Evolutionary conservation across 805 yeast genomes (phyloP).

Genomic region (Maudiozyma pseudohumilis): DNA sequence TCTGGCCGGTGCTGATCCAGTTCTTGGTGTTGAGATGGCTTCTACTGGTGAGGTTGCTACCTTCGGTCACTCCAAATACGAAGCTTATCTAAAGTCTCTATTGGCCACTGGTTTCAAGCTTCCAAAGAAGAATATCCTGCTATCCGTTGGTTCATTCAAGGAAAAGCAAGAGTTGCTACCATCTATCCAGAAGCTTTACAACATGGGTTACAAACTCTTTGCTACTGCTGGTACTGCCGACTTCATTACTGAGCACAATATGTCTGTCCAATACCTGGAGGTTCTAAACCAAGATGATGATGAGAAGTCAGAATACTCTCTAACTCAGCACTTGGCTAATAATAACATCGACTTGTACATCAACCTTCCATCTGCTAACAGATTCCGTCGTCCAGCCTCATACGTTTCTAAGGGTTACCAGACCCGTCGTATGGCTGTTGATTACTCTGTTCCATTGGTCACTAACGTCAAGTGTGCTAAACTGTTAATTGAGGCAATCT

Average conservation of each 20-base stretch:
- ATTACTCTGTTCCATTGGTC: slow-evolving; percentile 92
- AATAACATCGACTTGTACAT: slow-evolving; percentile 93
- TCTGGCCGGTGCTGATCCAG: slow-evolving; percentile 95
- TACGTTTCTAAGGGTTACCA: slow-evolving; percentile 95
- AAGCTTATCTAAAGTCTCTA: slow-evolving; percentile 91
- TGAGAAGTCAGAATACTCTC: slow-evolving; percentile 86
- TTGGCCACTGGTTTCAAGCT: slow-evolving; percentile 90
- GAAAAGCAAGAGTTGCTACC: slow-evolving; percentile 93
- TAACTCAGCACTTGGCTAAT: slow-evolving; percentile 93
- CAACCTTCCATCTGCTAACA: slow-evolving; percentile 91
- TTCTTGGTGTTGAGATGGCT: slow-evolving; percentile 97
- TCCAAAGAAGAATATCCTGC: slow-evolving; percentile 88
- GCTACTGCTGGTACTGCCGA: slow-evolving; percentile 99
- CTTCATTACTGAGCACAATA: slow-evolving; percentile 86
- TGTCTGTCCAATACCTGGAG: slow-evolving; percentile 93
- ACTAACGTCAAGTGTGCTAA: slow-evolving; percentile 98
- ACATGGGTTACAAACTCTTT: slow-evolving; percentile 80
- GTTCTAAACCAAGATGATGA: slow-evolving; percentile 64
- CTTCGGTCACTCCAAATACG: slow-evolving; percentile 92
- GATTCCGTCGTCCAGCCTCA: slow-evolving; percentile 97
- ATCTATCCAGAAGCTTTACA: slow-evolving; percentile 65
- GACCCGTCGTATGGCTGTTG: slow-evolving; percentile 99
- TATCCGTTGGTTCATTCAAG: slow-evolving; percentile 93
- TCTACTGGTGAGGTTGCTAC: slow-evolving; percentile 98
- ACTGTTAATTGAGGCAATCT: slow-evolving; percentile 85